Base-by-base conservation (phyloP, 78 protist genomes). In the Dictyostelium capitatum region DNA sequence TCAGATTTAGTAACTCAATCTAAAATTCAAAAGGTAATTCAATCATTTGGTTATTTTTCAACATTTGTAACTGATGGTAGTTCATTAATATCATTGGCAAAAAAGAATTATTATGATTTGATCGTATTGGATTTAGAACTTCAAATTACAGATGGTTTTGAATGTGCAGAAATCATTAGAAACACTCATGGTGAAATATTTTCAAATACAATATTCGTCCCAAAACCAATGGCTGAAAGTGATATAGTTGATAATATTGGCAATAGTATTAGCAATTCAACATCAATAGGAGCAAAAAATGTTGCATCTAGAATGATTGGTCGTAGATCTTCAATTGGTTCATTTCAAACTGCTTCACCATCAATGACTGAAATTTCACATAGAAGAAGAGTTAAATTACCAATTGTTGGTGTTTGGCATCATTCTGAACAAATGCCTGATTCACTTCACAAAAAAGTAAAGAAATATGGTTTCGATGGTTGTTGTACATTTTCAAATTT, bases 21-120 rank as follows among this genome's bases (percentile, higher is more conserved):
- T 15, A 23, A 32, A 30, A 75, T 85, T 14, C 82, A 85, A 59
- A 59, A 54, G 9, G 41, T 12, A 43, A 15, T 85, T 5, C 65
- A 85, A 43, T 14, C 37, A 3, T 85, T 75, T 62, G 80, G 77
- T 32, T 75, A 75, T 23, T 56, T 65, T 30, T 85, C 57, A 23
- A 72, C 83, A 2, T 59, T 85, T 72, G 92, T 75, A 0, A 41
- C 70, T 0, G 92, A 85, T 54, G 92, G 92, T 30, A 14, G 32
- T 7, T 8, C 74, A 7, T 6, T 75, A 4, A 14, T 85, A 11
- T 85, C 92, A 0, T 8, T 85, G 12, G 32, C 80, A 1, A 72
- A 85, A 72, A 85, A 85, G 92, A 85, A 85, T n/a, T 85, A 75
- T 20, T 85, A 85, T 75, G 92, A 85, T 75, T 28, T 85, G 30